A percentile compares a stretch with the other conserved stretches of the same genome.
These are phyloP conservation scores for Pleurotus salmoneostramineus DNA, from an alignment of 768 basidiomycete genomes.

Conservation along the genomic window DNA sequence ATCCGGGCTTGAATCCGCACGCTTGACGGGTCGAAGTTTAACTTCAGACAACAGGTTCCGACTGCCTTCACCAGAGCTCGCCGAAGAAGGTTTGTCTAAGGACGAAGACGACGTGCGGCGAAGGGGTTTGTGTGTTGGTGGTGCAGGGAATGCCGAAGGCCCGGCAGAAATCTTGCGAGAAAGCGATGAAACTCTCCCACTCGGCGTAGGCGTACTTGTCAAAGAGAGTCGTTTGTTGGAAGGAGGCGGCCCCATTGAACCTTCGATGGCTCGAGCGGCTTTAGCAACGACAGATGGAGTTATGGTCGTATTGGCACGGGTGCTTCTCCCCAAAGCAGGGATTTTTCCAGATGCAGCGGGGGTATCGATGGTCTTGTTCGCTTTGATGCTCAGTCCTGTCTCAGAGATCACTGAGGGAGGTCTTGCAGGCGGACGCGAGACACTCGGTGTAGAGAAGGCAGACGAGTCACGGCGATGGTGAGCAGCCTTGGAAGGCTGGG, in stretches of 20 bases:
- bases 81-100: conserved; percentile 9
- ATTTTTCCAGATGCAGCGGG: conserved; percentile 25
- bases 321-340: conserved; percentile 46
- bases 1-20: conserved; percentile 1
- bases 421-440: conserved; percentile 54
- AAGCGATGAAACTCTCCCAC: conserved; percentile 28
- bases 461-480: conserved; percentile 51
- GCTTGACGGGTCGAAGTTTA: conserved; percentile 3
- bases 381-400: conserved; percentile 34
- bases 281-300: conserved; percentile 18
- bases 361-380: conserved; percentile 35
- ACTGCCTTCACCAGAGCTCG: not conserved
- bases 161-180: conserved; percentile 25
- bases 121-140: conserved; percentile 23
- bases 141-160: conserved; percentile 22
- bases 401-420: conserved; percentile 59
- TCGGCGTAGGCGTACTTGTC: conserved; percentile 35
- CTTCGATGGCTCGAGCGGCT: conserved; percentile 22
- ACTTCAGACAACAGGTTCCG: not conserved
- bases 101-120: conserved; percentile 28
- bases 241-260: conserved; percentile 50
- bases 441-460: conserved; percentile 49
- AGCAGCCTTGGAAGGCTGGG: conserved; percentile 34
- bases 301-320: conserved; percentile 37
- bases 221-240: conserved; percentile 30